Evolutionary conservation across 2,329 filamentous ascomycete species (phyloP).

Genomic region (Penicillium olsonii): DNA sequence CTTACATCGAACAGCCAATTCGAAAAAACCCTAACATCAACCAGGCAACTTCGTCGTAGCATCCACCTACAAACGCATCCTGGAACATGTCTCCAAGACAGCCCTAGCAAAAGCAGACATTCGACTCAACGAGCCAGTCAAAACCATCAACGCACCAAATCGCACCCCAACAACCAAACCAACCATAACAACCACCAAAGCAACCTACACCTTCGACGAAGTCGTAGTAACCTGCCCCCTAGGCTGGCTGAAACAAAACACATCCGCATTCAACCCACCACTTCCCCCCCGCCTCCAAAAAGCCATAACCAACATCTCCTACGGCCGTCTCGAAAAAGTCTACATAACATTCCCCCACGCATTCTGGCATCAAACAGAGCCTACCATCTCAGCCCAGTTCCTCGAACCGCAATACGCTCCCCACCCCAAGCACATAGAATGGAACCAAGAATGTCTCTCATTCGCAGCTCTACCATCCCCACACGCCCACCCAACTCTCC

Average conservation of each 20-base stretch:
- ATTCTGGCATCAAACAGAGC: conserved; percentile 63
- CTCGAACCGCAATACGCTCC: conserved; percentile 68
- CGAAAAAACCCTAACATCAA: conserved; percentile 1
- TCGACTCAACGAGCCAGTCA: conserved; percentile 48
- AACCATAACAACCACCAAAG: conserved; percentile 43
- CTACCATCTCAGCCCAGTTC: conserved; percentile 72
- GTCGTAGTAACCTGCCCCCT: conserved; percentile 56
- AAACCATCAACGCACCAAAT: conserved; percentile 36
- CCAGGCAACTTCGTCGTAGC: conserved; percentile 63
- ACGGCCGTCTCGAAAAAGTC: conserved; percentile 50
- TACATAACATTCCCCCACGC: conserved; percentile 70
- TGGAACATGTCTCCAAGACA: conserved; percentile 53
- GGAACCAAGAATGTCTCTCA: conserved; percentile 77
- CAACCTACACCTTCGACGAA: conserved; percentile 50
- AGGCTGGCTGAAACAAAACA: conserved; percentile 56
- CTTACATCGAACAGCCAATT: neutral
- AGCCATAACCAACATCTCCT: conserved; percentile 52
- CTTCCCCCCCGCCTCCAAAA: conserved; percentile 44
- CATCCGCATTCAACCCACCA: conserved; percentile 46
- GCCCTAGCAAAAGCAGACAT: conserved; percentile 53
- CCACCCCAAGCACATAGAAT: conserved; percentile 62
- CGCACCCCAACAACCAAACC: conserved; percentile 40
- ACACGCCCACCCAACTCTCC: conserved; percentile 72
- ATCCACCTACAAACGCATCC: conserved; percentile 61
- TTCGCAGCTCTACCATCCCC: conserved; percentile 64